A percentile compares a stretch with the other conserved stretches of the same genome.
Evolutionary conservation across 192 early-diverging fungal species (phyloP).

Genomic region (Chytriomyces hyalinus): DNA sequence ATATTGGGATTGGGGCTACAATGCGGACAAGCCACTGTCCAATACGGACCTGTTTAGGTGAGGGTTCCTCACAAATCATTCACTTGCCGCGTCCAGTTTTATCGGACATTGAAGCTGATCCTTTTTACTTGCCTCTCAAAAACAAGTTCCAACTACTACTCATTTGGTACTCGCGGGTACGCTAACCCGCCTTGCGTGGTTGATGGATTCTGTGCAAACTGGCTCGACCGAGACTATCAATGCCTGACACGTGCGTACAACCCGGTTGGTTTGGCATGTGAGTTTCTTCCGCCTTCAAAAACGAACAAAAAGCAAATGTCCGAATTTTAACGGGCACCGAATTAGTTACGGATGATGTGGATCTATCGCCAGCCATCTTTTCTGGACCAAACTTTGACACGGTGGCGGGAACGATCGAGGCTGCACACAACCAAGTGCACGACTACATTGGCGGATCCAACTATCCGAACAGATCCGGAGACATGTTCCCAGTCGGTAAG

Average conservation of each 20-base stretch:
- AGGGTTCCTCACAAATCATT: no score
- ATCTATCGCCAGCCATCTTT: background rate
- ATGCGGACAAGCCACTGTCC: no score
- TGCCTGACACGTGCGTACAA: constrained; percentile 21
- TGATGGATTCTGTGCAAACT: background rate
- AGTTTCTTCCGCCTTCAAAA: no score
- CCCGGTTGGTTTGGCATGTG: constrained; percentile 10
- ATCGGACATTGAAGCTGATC: no score
- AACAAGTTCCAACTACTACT: background rate
- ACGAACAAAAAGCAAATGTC: no score
- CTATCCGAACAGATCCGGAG: constrained; percentile 56
- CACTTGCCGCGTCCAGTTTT: no score
- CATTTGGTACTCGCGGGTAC: constrained; percentile 1
- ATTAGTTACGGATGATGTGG: background rate
- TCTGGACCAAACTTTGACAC: constrained; percentile 22
- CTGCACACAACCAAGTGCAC: constrained; percentile 43
- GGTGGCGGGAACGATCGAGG: constrained; percentile 47
- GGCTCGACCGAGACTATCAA: background rate
- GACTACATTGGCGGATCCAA: constrained; percentile 55
- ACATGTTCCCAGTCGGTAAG: constrained; percentile 42
- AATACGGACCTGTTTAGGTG: no score
- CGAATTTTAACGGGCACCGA: no score
- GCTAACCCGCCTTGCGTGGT: background rate
- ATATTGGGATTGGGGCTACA: constrained; percentile 46
- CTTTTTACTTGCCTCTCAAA: background rate